phyloP scores from a whole-genome alignment of 305 asterid genomes.

The Striga hermonthica region DNA sequence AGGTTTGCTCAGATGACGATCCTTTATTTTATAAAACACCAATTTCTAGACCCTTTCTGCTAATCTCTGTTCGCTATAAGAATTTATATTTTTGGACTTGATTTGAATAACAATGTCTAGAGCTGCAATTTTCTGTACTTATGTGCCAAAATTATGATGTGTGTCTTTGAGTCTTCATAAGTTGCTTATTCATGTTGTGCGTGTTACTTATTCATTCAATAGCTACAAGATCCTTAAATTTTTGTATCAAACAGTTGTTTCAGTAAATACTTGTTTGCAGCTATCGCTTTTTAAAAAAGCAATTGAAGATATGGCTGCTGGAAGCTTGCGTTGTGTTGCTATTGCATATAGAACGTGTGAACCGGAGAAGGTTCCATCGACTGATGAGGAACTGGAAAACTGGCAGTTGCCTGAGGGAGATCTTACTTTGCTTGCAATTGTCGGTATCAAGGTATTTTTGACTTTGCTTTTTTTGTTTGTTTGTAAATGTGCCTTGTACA shows the following conservation, averaged over 20 bases:
- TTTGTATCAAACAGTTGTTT: constrained; percentile 15
- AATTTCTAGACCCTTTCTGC: not conserved
- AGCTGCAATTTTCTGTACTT: constrained; percentile 4
- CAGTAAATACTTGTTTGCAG: constrained; percentile 42
- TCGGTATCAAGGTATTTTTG: constrained; percentile 78
- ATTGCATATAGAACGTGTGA: constrained; percentile 56
- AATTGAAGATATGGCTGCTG: constrained; percentile 78
- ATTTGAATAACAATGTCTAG: constrained; percentile 1
- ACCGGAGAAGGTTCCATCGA: constrained; percentile 56
- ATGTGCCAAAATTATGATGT: constrained; percentile 7
- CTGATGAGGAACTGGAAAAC: constrained; percentile 62
- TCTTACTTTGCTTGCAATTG: constrained; percentile 78
- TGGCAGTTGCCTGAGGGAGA: constrained; percentile 84
- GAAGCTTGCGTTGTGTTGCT: constrained; percentile 90
- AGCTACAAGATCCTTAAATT: constrained; percentile 12
- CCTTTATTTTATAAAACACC: not conserved
- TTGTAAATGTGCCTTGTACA: constrained; percentile 5
- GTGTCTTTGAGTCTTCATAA: constrained; percentile 21
- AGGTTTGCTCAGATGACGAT: constrained; percentile 43
- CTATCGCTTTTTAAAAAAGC: constrained; percentile 48
- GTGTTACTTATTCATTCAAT: not conserved
- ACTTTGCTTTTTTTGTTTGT: constrained; percentile 9
- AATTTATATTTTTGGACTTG: constrained; percentile 18
- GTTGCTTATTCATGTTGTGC: constrained; percentile 13
- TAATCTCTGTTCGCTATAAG: constrained; percentile 12